Evolutionary conservation across 2,329 filamentous ascomycete species (phyloP).

Genomic region (Ophiostoma tasmaniense): DNA sequence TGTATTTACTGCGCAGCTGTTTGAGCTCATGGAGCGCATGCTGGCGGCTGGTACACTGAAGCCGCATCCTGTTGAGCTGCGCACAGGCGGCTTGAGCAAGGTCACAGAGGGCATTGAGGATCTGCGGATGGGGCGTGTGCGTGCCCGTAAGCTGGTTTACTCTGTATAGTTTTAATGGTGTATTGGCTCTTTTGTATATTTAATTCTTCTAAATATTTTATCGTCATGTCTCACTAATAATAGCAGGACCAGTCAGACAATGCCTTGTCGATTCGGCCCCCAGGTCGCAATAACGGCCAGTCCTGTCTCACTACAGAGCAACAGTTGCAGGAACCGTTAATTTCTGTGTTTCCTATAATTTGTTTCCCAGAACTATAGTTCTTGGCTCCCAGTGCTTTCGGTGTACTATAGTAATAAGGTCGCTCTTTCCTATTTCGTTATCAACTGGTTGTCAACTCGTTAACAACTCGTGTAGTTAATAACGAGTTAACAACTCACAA

Average conservation of each 20-base stretch:
- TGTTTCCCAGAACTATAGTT: too few species aligned
- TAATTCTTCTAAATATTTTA: background rate
- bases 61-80: constrained; percentile 18
- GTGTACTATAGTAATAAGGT: background rate
- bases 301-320: background rate
- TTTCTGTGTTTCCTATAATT: too few species aligned
- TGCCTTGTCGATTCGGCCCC: background rate
- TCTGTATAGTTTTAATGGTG: background rate
- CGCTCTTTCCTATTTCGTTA: background rate
- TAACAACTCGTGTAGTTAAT: background rate
- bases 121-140: constrained; percentile 17
- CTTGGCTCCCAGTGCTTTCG: constrained; percentile 4
- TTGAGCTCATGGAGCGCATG: constrained; percentile 14
- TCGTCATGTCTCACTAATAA: background rate
- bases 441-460: background rate
- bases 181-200: background rate
- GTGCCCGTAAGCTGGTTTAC: constrained; percentile 18
- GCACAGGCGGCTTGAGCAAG: constrained; percentile 13
- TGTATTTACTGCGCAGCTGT: constrained; percentile 11
- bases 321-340: background rate
- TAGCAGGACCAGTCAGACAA: background rate
- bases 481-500: background rate
- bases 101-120: constrained; percentile 17
- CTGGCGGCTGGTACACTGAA: constrained; percentile 15
- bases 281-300: background rate